Percentiles rank a stretch among this genome's conserved stretches.
Conservation (phyloP, 768 basidiomycete species). For the Holtermannia corniformis region DNA sequence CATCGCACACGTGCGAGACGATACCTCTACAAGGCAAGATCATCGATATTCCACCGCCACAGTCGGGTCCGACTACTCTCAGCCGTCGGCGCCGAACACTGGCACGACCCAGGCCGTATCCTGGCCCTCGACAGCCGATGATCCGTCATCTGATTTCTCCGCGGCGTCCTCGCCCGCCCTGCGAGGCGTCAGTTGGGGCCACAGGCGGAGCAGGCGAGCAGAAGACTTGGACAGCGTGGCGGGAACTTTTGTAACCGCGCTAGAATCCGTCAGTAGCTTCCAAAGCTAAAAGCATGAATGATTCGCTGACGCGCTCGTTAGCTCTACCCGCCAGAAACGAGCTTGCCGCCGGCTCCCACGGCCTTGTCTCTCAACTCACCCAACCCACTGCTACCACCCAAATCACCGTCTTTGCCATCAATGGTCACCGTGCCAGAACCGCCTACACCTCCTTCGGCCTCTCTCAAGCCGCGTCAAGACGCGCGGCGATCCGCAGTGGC, state of each 20-base stretch:
- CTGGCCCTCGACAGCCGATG: not conserved
- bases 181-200: not conserved
- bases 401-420: constrained; percentile 10
- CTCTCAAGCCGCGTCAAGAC: not conserved
- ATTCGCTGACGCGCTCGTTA: no score
- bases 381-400: not conserved
- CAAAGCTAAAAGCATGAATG: no score
- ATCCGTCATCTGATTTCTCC: not conserved
- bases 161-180: not conserved
- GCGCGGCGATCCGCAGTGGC: not conserved
- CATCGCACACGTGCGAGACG: not conserved
- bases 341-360: no score
- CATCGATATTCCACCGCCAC: constrained; percentile 4
- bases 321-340: no score
- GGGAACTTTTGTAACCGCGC: not conserved
- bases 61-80: constrained; percentile 15
- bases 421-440: constrained; percentile 2
- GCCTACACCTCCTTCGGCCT: not conserved
- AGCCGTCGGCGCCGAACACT: constrained; percentile 18
- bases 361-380: no score
- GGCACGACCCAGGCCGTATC: not conserved
- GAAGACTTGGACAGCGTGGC: not conserved
- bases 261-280: not conserved
- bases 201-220: not conserved
- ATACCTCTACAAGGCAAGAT: not conserved